phyloP scores from a whole-genome alignment of 2,329 filamentous ascomycete species.

The Calonectria honghensis region DNA sequence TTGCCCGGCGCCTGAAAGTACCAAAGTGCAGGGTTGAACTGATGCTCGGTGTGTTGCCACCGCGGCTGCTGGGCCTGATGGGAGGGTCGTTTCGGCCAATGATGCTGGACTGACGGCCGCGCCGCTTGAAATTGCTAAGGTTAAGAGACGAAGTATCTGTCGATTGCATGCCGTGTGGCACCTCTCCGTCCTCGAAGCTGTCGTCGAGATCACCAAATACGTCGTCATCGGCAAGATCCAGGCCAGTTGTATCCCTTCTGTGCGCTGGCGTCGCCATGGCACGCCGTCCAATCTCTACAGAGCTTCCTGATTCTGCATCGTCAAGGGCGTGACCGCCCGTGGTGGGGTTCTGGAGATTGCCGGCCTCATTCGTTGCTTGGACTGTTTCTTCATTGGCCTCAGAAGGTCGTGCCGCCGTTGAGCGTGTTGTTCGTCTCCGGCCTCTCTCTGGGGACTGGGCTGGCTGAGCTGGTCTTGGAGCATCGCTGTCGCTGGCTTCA shows the following conservation, averaged over 20 bases:
- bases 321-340: constrained; percentile 52
- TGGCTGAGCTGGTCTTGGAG: constrained; percentile 35
- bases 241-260: constrained; percentile 66
- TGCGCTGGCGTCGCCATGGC: constrained; percentile 59
- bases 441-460: constrained; percentile 49
- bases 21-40: constrained; percentile 74
- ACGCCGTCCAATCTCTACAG: constrained; percentile 62
- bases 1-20: constrained; percentile 73
- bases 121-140: constrained; percentile 67
- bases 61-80: constrained; percentile 72
- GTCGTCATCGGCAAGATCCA: constrained; percentile 69
- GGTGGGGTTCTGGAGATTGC: constrained; percentile 60
- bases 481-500: constrained; percentile 44
- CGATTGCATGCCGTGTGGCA: constrained; percentile 60
- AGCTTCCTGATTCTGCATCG: constrained; percentile 58
- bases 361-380: constrained; percentile 53
- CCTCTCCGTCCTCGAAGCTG: constrained; percentile 64
- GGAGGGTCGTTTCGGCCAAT: constrained; percentile 70
- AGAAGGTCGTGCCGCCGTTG: constrained; percentile 47
- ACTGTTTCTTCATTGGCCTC: constrained; percentile 54
- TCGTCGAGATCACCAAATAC: constrained; percentile 68
- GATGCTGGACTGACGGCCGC: constrained; percentile 70
- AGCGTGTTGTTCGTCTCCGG: constrained; percentile 52
- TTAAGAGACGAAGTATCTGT: constrained; percentile 68
- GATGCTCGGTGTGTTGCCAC: constrained; percentile 68